Evolutionary conservation across 116 monocot genomes (phyloP).

Genomic region (Posidonia oceanica): DNA sequence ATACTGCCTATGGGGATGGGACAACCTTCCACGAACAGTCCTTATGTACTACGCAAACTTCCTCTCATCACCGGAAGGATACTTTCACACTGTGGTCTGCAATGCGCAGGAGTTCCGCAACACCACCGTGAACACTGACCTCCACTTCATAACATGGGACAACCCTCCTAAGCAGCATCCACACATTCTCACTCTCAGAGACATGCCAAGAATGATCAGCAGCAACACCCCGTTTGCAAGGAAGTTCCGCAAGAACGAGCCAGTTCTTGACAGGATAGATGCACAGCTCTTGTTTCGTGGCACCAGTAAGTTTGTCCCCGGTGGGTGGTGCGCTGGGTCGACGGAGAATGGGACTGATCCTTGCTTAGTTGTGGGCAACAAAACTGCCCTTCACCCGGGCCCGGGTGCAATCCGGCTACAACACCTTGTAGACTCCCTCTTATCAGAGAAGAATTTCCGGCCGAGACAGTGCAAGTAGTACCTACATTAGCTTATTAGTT

Average conservation of each 20-base stretch:
- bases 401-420: conserved; percentile 25
- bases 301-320: conserved; percentile 25
- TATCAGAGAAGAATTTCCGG: conserved; percentile 27
- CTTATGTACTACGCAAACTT: conserved; percentile 34
- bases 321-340: conserved; percentile 35
- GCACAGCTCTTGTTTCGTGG: conserved; percentile 25
- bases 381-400: conserved; percentile 17
- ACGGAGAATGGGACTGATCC: conserved; percentile 20
- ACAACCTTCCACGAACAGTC: conserved; percentile 22
- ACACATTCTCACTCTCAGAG: conserved; percentile 29
- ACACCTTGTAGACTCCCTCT: conserved; percentile 16
- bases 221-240: conserved; percentile 53
- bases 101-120: conserved; percentile 22
- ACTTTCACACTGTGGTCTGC: conserved; percentile 31
- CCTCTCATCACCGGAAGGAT: conserved; percentile 29
- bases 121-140: conserved; percentile 43
- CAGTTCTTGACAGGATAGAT: conserved; percentile 33
- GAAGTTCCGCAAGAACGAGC: conserved; percentile 27
- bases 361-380: conserved; percentile 26
- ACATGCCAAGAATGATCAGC: conserved; percentile 25
- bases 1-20: conserved; percentile 35
- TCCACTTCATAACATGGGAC: conserved; percentile 48
- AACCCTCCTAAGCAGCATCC: conserved; percentile 49
- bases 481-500: too few species aligned
- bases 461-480: conserved; percentile 27